phyloP scores from a whole-genome alignment of 495 filamentous ascomycete genomes.

The Clohesyomyces aquaticus region DNA sequence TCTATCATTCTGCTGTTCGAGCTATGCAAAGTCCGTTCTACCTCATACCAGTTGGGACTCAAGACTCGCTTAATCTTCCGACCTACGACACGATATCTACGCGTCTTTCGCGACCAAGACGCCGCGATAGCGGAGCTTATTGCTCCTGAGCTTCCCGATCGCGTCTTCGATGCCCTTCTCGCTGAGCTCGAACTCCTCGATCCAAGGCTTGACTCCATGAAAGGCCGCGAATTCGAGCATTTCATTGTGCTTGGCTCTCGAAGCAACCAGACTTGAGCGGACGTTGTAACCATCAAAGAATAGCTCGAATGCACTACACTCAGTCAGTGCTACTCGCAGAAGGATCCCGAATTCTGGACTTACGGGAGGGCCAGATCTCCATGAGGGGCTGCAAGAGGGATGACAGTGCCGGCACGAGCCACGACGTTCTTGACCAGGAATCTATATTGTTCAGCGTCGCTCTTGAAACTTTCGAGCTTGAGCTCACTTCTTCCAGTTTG shows the following conservation, averaged over 20 bases:
- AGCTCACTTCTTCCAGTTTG: constrained; percentile 39
- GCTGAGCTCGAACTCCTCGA: constrained; percentile 34
- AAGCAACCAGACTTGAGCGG: constrained; percentile 30
- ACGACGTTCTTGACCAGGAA: constrained; percentile 34
- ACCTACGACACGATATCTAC: no score
- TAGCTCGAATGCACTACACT: constrained; percentile 19
- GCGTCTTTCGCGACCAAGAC: constrained; percentile 29
- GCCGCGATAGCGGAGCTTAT: constrained; percentile 31
- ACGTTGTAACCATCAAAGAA: constrained; percentile 38
- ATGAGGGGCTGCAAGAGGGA: constrained; percentile 29
- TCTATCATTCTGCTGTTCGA: no score
- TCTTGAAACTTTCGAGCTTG: background rate
- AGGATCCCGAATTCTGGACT: background rate
- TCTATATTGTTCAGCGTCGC: constrained; percentile 12
- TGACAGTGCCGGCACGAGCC: constrained; percentile 31
- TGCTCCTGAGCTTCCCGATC: constrained; percentile 23
- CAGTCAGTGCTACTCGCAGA: background rate
- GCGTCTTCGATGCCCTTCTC: constrained; percentile 31
- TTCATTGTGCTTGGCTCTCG: constrained; percentile 29
- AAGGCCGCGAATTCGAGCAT: constrained; percentile 34
- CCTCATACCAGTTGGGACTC: no score
- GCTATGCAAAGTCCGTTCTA: no score
- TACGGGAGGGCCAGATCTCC: constrained; percentile 29
- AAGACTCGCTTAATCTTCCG: no score
- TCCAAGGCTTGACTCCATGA: constrained; percentile 28